These are phyloP conservation scores for Sporothrix phasma DNA, from an alignment of 2,329 filamentous ascomycete species.

Conservation along the genomic window DNA sequence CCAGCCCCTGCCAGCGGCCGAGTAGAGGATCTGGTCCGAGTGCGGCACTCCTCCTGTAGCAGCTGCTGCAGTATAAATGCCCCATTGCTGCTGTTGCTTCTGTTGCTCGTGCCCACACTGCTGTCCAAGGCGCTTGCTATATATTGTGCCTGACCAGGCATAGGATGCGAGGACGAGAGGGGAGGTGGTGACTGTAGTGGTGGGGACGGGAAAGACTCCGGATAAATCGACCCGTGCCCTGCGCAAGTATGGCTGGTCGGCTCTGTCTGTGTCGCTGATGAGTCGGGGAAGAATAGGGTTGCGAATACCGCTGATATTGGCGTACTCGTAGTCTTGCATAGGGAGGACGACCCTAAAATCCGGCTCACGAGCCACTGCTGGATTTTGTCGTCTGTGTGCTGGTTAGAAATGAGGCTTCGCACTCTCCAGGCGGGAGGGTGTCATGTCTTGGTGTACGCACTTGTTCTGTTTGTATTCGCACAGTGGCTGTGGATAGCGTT, in stretches of 20 bases:
- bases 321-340: conserved; percentile 5
- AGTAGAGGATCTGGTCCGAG: conserved; percentile 10
- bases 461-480: conserved; percentile 36
- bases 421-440: too few relatives aligned
- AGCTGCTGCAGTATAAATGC: background rate
- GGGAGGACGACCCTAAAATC: conserved; percentile 22
- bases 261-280: conserved; percentile 8
- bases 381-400: conserved; percentile 5
- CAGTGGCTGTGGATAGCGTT: conserved; percentile 40
- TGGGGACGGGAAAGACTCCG: background rate
- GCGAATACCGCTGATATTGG: conserved; percentile 15
- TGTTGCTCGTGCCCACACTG: background rate
- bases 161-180: background rate
- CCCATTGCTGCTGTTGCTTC: conserved; percentile 10
- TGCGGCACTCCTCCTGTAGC: conserved; percentile 9
- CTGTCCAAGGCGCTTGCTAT: background rate
- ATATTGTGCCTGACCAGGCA: background rate
- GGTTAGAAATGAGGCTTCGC: background rate
- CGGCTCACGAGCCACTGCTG: conserved; percentile 20
- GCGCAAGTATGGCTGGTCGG: background rate
- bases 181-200: background rate
- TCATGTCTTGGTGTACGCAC: background rate
- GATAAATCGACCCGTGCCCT: background rate
- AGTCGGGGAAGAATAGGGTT: conserved; percentile 17
- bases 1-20: conserved; percentile 21